phyloP scores from a whole-genome alignment of 2,329 filamentous ascomycete genomes.

The Magnaporthales sp. region DNA sequence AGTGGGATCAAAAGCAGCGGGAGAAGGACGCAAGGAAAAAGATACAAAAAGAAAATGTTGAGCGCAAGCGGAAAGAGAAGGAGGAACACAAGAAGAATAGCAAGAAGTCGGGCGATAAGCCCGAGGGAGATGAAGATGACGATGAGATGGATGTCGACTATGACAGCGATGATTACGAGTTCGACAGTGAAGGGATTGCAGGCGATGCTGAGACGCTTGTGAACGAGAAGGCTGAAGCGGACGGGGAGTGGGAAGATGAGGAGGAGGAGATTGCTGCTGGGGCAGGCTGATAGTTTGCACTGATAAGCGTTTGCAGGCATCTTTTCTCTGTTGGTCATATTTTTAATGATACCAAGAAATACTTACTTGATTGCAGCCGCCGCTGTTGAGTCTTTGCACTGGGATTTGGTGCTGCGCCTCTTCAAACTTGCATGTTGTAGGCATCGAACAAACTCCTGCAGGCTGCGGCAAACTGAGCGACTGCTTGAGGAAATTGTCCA shows the following conservation, averaged over 20 bases:
- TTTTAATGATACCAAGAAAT: background rate
- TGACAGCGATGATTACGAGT: constrained; percentile 31
- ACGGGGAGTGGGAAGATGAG: constrained; percentile 44
- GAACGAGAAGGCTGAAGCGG: constrained; percentile 39
- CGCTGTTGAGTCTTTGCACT: background rate
- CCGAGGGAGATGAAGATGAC: constrained; percentile 29
- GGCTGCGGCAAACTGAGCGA: too few species aligned
- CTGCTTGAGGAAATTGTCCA: too few species aligned
- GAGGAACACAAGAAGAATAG: constrained; percentile 84
- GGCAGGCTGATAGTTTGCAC: constrained; percentile 11
- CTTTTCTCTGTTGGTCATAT: background rate
- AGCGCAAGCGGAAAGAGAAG: constrained; percentile 74
- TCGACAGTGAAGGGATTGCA: constrained; percentile 41
- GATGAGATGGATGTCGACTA: constrained; percentile 27
- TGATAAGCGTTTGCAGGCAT: background rate
- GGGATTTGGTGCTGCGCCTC: background rate
- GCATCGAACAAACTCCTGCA: too few species aligned
- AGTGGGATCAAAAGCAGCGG: constrained; percentile 68
- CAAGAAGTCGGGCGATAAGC: constrained; percentile 24
- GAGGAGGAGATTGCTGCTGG: constrained; percentile 23
- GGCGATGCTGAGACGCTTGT: constrained; percentile 40
- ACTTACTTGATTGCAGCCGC: background rate
- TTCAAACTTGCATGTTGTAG: too few species aligned
- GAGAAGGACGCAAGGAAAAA: constrained; percentile 73
- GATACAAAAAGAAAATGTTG: constrained; percentile 83